A percentile compares a stretch with the other conserved stretches of the same genome.
Evolutionary conservation across 257 asterid genomes (phyloP).

Genomic region (Solanum etuberosum): DNA sequence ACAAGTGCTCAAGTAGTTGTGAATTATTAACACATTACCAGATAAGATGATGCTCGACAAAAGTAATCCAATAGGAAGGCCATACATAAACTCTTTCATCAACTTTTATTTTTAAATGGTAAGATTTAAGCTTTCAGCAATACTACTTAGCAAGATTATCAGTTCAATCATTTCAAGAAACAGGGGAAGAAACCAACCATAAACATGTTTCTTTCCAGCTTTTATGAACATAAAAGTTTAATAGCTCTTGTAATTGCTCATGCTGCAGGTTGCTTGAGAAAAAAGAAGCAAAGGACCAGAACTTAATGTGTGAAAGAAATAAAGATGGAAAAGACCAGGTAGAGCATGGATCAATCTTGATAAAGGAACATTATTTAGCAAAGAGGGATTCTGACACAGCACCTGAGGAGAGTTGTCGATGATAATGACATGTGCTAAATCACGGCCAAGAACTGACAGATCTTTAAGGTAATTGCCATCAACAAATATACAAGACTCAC

Average conservation of each 20-base stretch:
- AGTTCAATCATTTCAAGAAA: neutral
- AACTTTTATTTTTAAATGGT: neutral
- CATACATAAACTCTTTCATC: neutral
- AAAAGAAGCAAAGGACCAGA: neutral
- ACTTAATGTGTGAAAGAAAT: neutral
- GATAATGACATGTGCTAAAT: constrained; percentile 69
- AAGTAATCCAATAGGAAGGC: neutral
- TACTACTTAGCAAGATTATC: neutral
- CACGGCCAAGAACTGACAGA: constrained; percentile 96
- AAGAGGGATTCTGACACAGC: neutral
- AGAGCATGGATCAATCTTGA: neutral
- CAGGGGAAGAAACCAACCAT: neutral
- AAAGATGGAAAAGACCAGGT: neutral
- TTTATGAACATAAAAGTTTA: neutral
- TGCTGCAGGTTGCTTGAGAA: neutral
- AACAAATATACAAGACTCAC: constrained; percentile 82
- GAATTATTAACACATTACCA: neutral
- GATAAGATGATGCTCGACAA: neutral
- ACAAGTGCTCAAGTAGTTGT: neutral
- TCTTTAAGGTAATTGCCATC: constrained; percentile 96
- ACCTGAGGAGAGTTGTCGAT: constrained; percentile 99
- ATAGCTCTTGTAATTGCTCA: neutral
- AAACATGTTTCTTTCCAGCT: neutral
- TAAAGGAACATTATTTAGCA: neutral
- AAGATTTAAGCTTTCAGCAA: neutral